These are phyloP conservation scores for Penicillium sumatraense DNA, from an alignment of 2,329 filamentous ascomycete genomes.

Conservation along the genomic window DNA sequence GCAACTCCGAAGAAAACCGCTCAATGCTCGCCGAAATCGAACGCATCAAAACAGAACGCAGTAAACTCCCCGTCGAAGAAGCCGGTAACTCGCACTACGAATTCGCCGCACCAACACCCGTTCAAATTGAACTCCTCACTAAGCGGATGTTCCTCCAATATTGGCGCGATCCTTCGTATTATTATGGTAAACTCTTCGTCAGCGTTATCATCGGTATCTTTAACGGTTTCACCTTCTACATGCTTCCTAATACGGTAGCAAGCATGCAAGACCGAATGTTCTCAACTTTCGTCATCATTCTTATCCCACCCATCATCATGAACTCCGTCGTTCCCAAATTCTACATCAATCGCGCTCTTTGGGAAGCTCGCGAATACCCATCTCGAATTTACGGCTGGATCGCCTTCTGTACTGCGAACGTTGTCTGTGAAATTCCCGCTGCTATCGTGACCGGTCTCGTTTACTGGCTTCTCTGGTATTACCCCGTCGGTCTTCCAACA, in stretches of 20 bases:
- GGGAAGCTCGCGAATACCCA: slow-evolving; percentile 74
- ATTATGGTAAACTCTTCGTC: slow-evolving; percentile 77
- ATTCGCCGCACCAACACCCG: slow-evolving; percentile 67
- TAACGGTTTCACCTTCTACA: slow-evolving; percentile 79
- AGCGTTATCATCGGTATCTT: slow-evolving; percentile 74
- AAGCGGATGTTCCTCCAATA: slow-evolving; percentile 73
- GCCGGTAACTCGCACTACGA: slow-evolving; percentile 50
- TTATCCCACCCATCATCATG: slow-evolving; percentile 72
- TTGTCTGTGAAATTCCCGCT: slow-evolving; percentile 73
- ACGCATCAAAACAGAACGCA: slow-evolving; percentile 63
- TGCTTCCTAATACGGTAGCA: slow-evolving; percentile 66
- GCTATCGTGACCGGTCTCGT: slow-evolving; percentile 67
- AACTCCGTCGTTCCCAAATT: slow-evolving; percentile 79
- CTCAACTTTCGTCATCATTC: slow-evolving; percentile 67
- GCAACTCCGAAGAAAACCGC: slow-evolving; percentile 64
- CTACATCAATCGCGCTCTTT: slow-evolving; percentile 72
- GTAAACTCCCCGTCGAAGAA: slow-evolving; percentile 51
- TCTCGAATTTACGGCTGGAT: slow-evolving; percentile 78
- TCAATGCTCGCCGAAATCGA: slow-evolving; percentile 68
- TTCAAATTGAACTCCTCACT: slow-evolving; percentile 69
- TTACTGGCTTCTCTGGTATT: slow-evolving; percentile 80
- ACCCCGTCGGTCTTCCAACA: slow-evolving; percentile 69
- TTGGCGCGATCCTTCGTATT: slow-evolving; percentile 76
- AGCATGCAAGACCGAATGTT: slow-evolving; percentile 82
- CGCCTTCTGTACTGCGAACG: slow-evolving; percentile 74